These are phyloP conservation scores for Irpex sp. DNA, from an alignment of 1,284 basidiomycete genomes.

Conservation along the genomic window DNA sequence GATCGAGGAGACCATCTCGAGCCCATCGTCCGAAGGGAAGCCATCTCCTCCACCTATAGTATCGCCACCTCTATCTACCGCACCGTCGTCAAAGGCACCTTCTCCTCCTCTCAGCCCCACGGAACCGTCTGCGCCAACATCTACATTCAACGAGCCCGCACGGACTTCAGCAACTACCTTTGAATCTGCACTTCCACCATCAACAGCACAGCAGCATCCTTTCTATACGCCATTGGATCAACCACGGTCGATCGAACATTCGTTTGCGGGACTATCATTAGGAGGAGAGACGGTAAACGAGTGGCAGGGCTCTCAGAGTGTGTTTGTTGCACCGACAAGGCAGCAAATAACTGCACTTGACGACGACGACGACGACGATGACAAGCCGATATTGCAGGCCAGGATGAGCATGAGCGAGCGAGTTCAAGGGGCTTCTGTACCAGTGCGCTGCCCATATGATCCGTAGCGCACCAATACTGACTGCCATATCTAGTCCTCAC, in stretches of 20 bases:
- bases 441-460: conserved; percentile 11
- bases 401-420: conserved; percentile 17
- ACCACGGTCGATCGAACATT: conserved; percentile 34
- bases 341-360: conserved; percentile 14
- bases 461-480: background rate
- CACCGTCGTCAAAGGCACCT: background rate
- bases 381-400: conserved; percentile 63
- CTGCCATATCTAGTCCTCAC: background rate
- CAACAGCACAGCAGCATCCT: conserved; percentile 16
- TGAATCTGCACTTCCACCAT: conserved; percentile 15
- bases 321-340: conserved; percentile 16
- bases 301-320: conserved; percentile 23
- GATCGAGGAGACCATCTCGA: conserved; percentile 15
- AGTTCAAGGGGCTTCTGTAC: conserved; percentile 31
- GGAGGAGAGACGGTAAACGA: conserved; percentile 55
- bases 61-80: conserved; percentile 7
- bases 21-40: background rate
- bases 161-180: conserved; percentile 16
- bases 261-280: conserved; percentile 55
- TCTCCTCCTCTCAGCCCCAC: conserved; percentile 16
- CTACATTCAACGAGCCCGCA: conserved; percentile 16
- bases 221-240: conserved; percentile 52
- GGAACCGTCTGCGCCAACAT: conserved; percentile 16
- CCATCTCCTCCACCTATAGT: background rate
- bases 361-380: conserved; percentile 65